Base-by-base conservation (phyloP, 331 rosid species). In the Stylosanthes scabra region DNA sequence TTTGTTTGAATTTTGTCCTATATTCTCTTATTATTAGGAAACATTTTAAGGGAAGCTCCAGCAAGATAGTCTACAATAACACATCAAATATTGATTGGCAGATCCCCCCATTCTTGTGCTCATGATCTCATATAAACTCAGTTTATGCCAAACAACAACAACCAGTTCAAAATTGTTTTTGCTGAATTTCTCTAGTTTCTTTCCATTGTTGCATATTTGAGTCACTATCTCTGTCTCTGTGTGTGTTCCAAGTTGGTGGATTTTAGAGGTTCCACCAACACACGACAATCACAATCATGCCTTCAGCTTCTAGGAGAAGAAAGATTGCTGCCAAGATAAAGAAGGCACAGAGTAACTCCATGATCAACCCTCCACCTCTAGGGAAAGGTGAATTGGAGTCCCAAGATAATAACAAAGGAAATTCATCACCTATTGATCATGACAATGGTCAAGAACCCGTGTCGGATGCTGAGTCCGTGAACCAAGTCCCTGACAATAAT, bases 251-350 rank as follows among this genome's bases (percentile, higher is more conserved):
- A 80, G 51, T 66, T 67, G 60, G 60, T 9, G 41, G 39, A 7
- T 72, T 72, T 61, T 63, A 73, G 68, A 51, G 49, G 39, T 20
- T 41, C 77, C 78, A 57, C 58, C 74, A 34, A 34, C 60, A 11
- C 28, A 25, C 3, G 58, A 45, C 34, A 67, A 41, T 14, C 8
- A 47, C 62, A 80, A 80, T 80, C 93, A 93, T 93, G 98, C 98
- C 98, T 11, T 78, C 93, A 58, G 97, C 95, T 76, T 72, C 95
- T 12, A 94, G 85, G 96, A 94, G 72, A 86, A 82, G 97, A 87
- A 91, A 85, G 75, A 96, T 96, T 66, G 96, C 97, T 66, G 96
- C 89, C 41, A 91, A 86, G 86, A 94, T 83, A 77, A 94, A 88
- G 90, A 91, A 87, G 86, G 90, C 75, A 66, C 56, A 80, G 76